Evolutionary conservation across 2,329 filamentous ascomycete genomes (phyloP).

Genomic region (Grosmannia penicillata): DNA sequence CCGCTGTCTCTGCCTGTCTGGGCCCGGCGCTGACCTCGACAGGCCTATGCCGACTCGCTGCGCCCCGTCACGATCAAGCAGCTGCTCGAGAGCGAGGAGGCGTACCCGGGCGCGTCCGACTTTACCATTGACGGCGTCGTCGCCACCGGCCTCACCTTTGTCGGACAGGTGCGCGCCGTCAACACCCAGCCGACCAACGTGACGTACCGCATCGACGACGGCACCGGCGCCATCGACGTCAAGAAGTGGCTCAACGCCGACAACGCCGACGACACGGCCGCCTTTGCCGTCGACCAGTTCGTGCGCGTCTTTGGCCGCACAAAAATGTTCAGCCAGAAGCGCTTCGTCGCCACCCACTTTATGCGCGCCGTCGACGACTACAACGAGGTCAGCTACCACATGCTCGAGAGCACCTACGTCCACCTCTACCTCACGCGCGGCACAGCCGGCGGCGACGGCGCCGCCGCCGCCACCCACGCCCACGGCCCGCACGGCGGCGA

Average conservation of each 20-base stretch:
- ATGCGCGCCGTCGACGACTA: conserved; percentile 68
- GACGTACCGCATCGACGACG: conserved; percentile 88
- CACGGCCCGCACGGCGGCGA: conserved; percentile 24
- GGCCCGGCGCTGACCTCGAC: conserved; percentile 21
- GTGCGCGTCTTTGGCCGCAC: conserved; percentile 76
- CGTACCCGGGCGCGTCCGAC: conserved; percentile 49
- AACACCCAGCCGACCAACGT: conserved; percentile 79
- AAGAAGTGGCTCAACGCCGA: conserved; percentile 71
- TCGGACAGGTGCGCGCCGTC: conserved; percentile 82
- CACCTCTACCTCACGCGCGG: conserved; percentile 75
- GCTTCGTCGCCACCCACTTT: conserved; percentile 65
- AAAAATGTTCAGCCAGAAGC: conserved; percentile 71
- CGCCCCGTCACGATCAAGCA: conserved; percentile 95
- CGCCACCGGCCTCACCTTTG: conserved; percentile 64
- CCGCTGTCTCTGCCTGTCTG: neutral
- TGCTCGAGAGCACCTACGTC: conserved; percentile 78
- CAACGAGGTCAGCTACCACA: conserved; percentile 87
- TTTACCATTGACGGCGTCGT: conserved; percentile 71
- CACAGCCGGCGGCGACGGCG: conserved; percentile 26
- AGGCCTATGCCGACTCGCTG: conserved; percentile 73
- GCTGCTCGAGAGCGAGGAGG: conserved; percentile 66
- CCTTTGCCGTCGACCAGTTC: conserved; percentile 58
- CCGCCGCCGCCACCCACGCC: conserved; percentile 20
- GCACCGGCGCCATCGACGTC: conserved; percentile 81
- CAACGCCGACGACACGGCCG: conserved; percentile 29